Evolutionary conservation across 2,329 filamentous ascomycete genomes (phyloP), one percentile per base, ranked within the genome.

Genomic region (Penicillium sp.): DNA sequence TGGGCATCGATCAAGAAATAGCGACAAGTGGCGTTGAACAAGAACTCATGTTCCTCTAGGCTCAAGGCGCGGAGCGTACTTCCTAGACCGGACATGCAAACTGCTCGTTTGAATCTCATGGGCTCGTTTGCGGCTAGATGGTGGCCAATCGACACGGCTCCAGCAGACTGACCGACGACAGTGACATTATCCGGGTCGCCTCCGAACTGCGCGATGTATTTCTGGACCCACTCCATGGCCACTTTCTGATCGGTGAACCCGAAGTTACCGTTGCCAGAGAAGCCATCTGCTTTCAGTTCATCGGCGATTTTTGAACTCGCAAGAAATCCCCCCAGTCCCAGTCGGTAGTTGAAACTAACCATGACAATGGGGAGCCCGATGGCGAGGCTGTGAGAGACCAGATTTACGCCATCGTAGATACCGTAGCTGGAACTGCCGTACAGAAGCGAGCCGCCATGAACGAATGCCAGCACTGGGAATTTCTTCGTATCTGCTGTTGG

Each of bases 71-170:
- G 29, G 19, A 43, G 29, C 8, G 44, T 42, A 23, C 35, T 39
- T 8, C 41, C 38, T 27, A 48, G 18, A 1, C 45, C 45, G 21
- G 45, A 48, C 45, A 48, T 48, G 15, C 41, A 48, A 23, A 48
- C 17, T 7, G 42, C 45, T 7, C 45, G 45, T 4, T 43, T 28
- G 25, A 45, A 48, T 16, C 32, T 43, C 39, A 45, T 42, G n/a
- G 41, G 45, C 14, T 42, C 18, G 11, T 33, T 37, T 13, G 46
- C 43, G 10, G 36, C 36, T 31, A 46, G 28, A 6, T 48, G 46
- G 21, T 48, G 39, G 2, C 45, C 42, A 8, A 48, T 46, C 5
- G 43, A 41, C 21, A 43, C 28, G 16, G 20, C 36, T 5, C 46
- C 46, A 10, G 46, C 46, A 4, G 39, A 47, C 6, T 47, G 44